Evolutionary conservation across 2,329 filamentous ascomycete genomes (phyloP), one percentile per base, ranked within the genome.

Genomic region (Beauveria bassiana): DNA sequence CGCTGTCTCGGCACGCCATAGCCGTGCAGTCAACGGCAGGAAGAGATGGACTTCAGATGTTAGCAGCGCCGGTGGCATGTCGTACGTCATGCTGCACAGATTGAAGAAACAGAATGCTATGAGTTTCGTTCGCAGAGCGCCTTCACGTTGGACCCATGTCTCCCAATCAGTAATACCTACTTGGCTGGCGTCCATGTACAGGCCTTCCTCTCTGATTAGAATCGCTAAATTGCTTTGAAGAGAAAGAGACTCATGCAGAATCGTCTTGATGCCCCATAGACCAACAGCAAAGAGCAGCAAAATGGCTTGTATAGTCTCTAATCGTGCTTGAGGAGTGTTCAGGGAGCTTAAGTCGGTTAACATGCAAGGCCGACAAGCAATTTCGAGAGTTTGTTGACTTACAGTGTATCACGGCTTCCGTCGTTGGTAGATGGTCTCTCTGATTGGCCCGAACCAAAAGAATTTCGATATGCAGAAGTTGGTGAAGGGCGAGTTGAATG

Each of bases 251-350:
- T 86, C 84, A 59, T 84, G 80, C 7, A 86, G 71, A 42, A 86
- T 84, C 1, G 81, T 80, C 63, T 84, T 85, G 34, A 81, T 81
- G 2, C 82, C 83, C 84, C 84, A 86, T 6, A 86, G 77, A 0
- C 83, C 84, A 9, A 85, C 78, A 0, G 82, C 81, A 65, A 86
- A 85, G 5, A 86, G 77, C 1, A 88, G 70, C 0, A 88, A 72
- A 1, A 88, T 76, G 3, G 85, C 81, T 66, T 88, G 86, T 3
- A 87, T 86, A 0, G 85, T 88, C 68, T 88, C 85, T 50, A 88
- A 77, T 0, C 83, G 76, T 3, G 83, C 79, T 66, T 84, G 81
- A 0, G 82, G 81, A 0, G 81, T 84, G 62, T 85, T 87, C 1
- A 82, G 79, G 14, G 82, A 83, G 67, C 82, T 84, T 38, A 24